A percentile compares a stretch with the other conserved stretches of the same genome.
phyloP scores from a whole-genome alignment of 805 yeast genomes.

The Metschnikowia arizonensis region DNA sequence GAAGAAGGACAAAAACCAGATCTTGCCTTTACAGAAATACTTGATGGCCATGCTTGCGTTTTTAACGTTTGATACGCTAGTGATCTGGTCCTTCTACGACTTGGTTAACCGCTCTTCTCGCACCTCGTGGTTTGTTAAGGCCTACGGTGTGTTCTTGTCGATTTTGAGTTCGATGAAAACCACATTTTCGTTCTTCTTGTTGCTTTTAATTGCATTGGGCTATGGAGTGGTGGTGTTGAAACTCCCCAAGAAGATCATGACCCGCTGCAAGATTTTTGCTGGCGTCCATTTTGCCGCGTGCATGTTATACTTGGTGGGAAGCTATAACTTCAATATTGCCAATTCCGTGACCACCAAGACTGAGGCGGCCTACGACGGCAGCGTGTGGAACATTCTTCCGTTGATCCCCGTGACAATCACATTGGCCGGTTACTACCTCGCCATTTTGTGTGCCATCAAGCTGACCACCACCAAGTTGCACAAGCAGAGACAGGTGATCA shows the following conservation, averaged over 20 bases:
- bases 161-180: constrained; percentile 75
- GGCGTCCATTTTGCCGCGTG: constrained; percentile 36
- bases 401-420: constrained; percentile 70
- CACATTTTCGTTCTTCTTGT: constrained; percentile 82
- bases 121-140: constrained; percentile 54
- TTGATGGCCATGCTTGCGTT: constrained; percentile 80
- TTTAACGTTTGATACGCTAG: constrained; percentile 76
- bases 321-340: constrained; percentile 27
- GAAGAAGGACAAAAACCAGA: constrained; percentile 69
- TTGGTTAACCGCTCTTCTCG: constrained; percentile 59
- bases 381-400: constrained; percentile 48
- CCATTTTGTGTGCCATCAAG: constrained; percentile 69
- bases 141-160: constrained; percentile 72
- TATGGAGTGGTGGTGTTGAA: constrained; percentile 92
- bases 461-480: constrained; percentile 68
- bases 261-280: constrained; percentile 46
- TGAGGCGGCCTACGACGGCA: constrained; percentile 32
- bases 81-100: constrained; percentile 90
- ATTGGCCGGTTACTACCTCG: constrained; percentile 66
- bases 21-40: constrained; percentile 86
- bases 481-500: constrained; percentile 87
- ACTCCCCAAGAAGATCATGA: constrained; percentile 70
- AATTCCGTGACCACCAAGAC: constrained; percentile 10
- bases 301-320: constrained; percentile 31
- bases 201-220: constrained; percentile 83